phyloP scores from a whole-genome alignment of 345 rosid species.

The Aethionema arabicum region DNA sequence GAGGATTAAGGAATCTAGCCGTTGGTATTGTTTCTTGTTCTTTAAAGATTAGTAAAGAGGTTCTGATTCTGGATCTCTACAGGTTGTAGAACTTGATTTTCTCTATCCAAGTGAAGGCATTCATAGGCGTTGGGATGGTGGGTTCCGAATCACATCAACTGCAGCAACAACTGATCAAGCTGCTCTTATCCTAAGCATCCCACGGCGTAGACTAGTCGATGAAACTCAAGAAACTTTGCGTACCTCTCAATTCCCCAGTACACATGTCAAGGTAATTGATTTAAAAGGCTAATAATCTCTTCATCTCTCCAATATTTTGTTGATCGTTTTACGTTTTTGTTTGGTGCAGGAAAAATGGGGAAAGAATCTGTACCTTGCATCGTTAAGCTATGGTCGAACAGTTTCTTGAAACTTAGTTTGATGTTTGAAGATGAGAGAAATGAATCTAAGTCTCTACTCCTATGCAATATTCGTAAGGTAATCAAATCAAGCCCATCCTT shows the following conservation, averaged over 20 bases:
- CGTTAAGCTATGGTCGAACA: constrained; percentile 75
- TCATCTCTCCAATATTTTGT: not conserved
- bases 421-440: constrained; percentile 13
- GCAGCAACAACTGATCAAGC: constrained; percentile 96
- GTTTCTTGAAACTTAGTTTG: constrained; percentile 48
- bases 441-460: constrained; percentile 22
- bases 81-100: constrained; percentile 99
- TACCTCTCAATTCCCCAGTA: constrained; percentile 90
- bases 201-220: constrained; percentile 69
- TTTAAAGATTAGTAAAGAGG: too few species aligned
- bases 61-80: not conserved
- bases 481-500: too few species aligned
- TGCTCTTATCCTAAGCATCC: constrained; percentile 86
- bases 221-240: constrained; percentile 98
- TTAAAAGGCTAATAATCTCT: not conserved
- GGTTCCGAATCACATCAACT: constrained; percentile 88
- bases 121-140: constrained; percentile 91
- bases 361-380: constrained; percentile 75
- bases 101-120: constrained; percentile 99
- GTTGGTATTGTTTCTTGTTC: too few species aligned
- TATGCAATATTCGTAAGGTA: constrained; percentile 23
- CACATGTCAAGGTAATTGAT: constrained; percentile 80
- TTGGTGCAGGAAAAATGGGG: constrained; percentile 80
- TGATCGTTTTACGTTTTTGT: not conserved
- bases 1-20: too few species aligned